Base-by-base conservation (phyloP, 345 rosid genomes). In the Hypericum perforatum region DNA sequence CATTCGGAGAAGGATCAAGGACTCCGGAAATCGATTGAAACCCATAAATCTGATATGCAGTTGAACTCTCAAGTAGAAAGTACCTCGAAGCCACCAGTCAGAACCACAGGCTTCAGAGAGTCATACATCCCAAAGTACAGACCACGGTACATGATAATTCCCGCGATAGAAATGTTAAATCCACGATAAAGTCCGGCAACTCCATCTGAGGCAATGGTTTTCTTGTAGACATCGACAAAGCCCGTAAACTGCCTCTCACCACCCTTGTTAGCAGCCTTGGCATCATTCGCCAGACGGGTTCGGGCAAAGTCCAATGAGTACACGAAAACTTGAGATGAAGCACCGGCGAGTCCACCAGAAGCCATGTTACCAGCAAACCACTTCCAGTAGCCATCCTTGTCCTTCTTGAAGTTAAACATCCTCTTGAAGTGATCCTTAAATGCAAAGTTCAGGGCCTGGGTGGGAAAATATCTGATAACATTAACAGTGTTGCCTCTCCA, bases 401-500 rank as follows among this genome's bases (percentile, higher is more conserved):
- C 66, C 53, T 66, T 60, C 57, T 66, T 66, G 53, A 66, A 60
- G 54, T 66, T 66, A 45, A 66, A 66, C 62, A 61, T 43, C 45
- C 66, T 67, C 66, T 67, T 67, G 66, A 61, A 61, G 60, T 67
- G 53, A 67, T 67, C 66, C 57, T 67, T 67, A 62, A 67, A 67
- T 1, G 63, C 71, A 67, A 67, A 67, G 56, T 67, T 67, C 45
- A 67, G 50, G 5, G 71, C 71, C 66, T 61, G 71, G 6, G 71
- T 67, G 39, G 71, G 65, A 57, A 67, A 67, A 45, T 67, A 67
- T 61, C 71, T 61, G 54, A 67, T 67, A 46, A 67, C 65, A 15
- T 67, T 67, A 7, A 66, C 61, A 56, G 66, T 57, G 53, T 67
- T 67, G 47, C 71, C 66, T 61, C 71, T 61, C 71, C 65, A 67